These are phyloP conservation scores for Betula pendula DNA, from an alignment of 306 rosid genomes.

Conservation along the genomic window DNA sequence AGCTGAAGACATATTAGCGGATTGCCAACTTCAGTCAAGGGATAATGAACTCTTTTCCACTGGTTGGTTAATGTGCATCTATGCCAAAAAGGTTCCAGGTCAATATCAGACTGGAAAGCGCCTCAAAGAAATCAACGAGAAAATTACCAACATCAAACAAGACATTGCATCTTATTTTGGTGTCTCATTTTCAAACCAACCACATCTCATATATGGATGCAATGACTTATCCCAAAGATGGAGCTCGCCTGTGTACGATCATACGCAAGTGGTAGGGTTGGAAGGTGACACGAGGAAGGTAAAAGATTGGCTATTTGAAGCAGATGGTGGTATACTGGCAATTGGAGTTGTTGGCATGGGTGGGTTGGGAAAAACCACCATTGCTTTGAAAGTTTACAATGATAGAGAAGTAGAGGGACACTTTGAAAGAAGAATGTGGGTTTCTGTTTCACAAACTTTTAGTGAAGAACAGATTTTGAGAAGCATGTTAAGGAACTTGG, in stretches of 20 bases:
- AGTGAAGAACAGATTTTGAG: slow-evolving; percentile 35
- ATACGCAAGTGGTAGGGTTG: slow-evolving; percentile 40
- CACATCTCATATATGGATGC: not conserved
- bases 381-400: slow-evolving; percentile 35
- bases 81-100: slow-evolving; percentile 22
- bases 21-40: slow-evolving; percentile 26
- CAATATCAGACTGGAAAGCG: slow-evolving; percentile 30
- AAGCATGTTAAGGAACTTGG: slow-evolving; percentile 32
- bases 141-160: slow-evolving; percentile 16
- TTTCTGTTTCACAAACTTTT: slow-evolving; percentile 38
- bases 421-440: slow-evolving; percentile 38
- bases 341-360: slow-evolving; percentile 47
- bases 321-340: slow-evolving; percentile 23
- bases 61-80: slow-evolving; percentile 26
- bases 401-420: slow-evolving; percentile 25
- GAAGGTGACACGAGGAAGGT: slow-evolving; percentile 34
- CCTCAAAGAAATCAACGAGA: slow-evolving; percentile 24
- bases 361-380: slow-evolving; percentile 35
- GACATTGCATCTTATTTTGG: slow-evolving; percentile 27
- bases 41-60: slow-evolving; percentile 19
- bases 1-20: slow-evolving; percentile 43
- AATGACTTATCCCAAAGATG: slow-evolving; percentile 30
- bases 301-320: slow-evolving; percentile 32
- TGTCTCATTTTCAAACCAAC: slow-evolving; percentile 17
- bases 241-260: slow-evolving; percentile 44